Conservation (phyloP, 768 basidiomycete species). For the Termitomyces sp. region DNA sequence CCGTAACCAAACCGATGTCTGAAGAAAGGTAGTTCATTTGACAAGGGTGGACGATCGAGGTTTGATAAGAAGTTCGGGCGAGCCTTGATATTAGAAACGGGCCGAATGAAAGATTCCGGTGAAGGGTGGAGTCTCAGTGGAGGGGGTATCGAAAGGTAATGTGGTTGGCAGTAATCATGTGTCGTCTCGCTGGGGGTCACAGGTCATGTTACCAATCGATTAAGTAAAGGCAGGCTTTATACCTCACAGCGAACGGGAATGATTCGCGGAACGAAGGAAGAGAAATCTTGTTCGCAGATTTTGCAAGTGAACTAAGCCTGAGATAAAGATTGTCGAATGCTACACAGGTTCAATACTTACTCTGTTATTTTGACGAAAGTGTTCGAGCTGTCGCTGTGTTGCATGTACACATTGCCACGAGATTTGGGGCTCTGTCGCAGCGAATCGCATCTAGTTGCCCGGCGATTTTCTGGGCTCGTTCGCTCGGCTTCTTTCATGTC, state of each 20-base stretch:
- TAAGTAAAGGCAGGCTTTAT: not conserved
- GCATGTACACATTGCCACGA: not conserved
- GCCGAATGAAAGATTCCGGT: not conserved
- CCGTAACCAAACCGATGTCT: not conserved
- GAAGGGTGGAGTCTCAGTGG: not conserved
- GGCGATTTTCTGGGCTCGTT: not conserved
- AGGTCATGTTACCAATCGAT: not conserved
- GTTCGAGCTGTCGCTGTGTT: not conserved
- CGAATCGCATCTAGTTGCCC: not conserved
- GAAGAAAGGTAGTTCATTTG: not conserved
- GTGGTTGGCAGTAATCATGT: not conserved
- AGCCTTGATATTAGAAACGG: not conserved
- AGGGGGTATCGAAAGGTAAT: not conserved
- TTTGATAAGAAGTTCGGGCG: not conserved
- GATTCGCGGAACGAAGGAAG: conserved; percentile 16
- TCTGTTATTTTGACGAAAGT: not conserved
- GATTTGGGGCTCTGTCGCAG: not conserved
- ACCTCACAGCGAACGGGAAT: conserved; percentile 11
- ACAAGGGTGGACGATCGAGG: not conserved
- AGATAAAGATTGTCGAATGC: not conserved
- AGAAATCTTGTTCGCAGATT: not conserved
- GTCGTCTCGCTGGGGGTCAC: not conserved
- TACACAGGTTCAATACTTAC: not conserved
- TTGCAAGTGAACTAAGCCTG: not conserved
- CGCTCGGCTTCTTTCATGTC: not conserved